phyloP scores from a whole-genome alignment of 164 flowering plant genomes.

The Litsea cubeba region DNA sequence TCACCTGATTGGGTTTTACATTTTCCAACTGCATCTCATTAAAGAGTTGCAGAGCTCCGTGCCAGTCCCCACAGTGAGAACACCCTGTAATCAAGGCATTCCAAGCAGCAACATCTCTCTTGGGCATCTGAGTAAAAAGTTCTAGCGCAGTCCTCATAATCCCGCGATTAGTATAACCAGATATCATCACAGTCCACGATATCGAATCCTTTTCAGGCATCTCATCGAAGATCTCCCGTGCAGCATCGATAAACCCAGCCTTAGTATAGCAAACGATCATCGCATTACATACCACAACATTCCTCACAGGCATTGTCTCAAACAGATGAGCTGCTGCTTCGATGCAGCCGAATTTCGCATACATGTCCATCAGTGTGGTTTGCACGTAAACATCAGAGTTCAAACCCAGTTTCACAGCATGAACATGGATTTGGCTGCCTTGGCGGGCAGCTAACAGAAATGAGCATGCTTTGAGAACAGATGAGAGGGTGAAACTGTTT shows the following conservation, averaged over 20 bases:
- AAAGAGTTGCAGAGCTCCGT: constrained; percentile 6
- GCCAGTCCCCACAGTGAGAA: constrained; percentile 10
- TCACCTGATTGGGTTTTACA: constrained; percentile 15
- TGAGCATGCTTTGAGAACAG: constrained; percentile 17
- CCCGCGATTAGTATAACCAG: constrained; percentile 10
- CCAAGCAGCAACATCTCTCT: constrained; percentile 12
- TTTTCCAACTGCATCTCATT: constrained; percentile 8
- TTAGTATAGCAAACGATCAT: constrained; percentile 9
- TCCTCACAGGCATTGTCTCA: constrained; percentile 8
- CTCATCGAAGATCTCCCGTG: constrained; percentile 6
- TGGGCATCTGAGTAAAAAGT: constrained; percentile 6
- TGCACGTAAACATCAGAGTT: constrained; percentile 11
- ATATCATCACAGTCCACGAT: constrained; percentile 13
- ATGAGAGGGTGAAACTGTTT: constrained; percentile 14
- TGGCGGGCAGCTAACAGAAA: constrained; percentile 6
- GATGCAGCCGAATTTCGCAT: constrained; percentile 12
- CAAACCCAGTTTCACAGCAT: constrained; percentile 10
- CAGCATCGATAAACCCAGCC: constrained; percentile 8
- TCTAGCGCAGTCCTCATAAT: constrained; percentile 9
- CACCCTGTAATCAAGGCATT: constrained; percentile 12
- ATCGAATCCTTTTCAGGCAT: constrained; percentile 11
- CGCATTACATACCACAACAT: constrained; percentile 11
- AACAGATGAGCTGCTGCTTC: constrained; percentile 6
- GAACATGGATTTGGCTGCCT: constrained; percentile 9
- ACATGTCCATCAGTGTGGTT: constrained; percentile 14